Evolutionary conservation across 176 grass and related monocot genomes (phyloP), one percentile per base, ranked within the genome.

Genomic region (Aegilops bicornis): DNA sequence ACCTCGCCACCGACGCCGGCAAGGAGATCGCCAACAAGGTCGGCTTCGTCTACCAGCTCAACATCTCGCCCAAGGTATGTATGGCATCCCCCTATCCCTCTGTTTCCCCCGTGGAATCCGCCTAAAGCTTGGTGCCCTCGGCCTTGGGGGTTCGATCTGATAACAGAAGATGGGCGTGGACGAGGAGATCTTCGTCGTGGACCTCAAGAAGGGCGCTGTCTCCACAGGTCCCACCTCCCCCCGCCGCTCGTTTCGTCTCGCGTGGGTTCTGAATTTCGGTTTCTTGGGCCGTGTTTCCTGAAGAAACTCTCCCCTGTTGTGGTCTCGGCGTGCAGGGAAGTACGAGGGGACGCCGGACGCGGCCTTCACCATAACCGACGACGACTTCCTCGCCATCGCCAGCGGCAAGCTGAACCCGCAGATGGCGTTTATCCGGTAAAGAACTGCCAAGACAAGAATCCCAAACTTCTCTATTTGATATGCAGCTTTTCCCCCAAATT

Each of bases 141-240:
- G 37, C 37, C 37, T 39, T 2, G 25, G 20, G 64, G 52, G 27
- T 22, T 2, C 47, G 73, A 77, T 56, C 32, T 86, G 6, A 54
- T 54, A 2, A 33, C 86, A 98, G 91, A 98, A 91, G 88, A 59
- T 95, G 89, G 90, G 91, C 45, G 72, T 92, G 11, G 90, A 98
- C 73, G 93, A 98, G 90, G 96, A 95, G 88, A 81, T 95, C 84
- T 98, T 92, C 75, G 93, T 95, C 39, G 91, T 95, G 74, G 93
- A 98, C 80, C 96, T 98, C 81, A 95, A 94, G 77, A 89, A 98
- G 81, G 96, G 93, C 86, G 82, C 82, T 62, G 93, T 98, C 84
- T 89, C 88, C 88, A 88, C 81, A 95, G 93, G 93, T 98, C 39
- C 25, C 3, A 32, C 24, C 16, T 4, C 9, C 2, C 6, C 6